Evolutionary conservation across 768 basidiomycete species (phyloP).

Genomic region (Megacollybia marginata): DNA sequence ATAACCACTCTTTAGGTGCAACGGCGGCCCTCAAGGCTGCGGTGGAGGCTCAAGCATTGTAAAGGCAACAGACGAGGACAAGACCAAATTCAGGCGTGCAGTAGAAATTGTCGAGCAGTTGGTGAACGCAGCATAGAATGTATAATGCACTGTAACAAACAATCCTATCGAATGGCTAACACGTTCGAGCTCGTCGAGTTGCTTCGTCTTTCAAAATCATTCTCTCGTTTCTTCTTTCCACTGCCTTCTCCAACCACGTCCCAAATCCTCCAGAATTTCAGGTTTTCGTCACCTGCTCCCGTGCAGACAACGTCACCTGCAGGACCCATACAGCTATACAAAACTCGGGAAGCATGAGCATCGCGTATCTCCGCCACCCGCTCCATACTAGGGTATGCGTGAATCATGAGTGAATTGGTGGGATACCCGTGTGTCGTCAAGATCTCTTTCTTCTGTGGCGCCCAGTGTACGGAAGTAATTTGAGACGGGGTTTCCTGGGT

Average conservation of each 20-base stretch:
- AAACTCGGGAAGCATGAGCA: constrained; percentile 87
- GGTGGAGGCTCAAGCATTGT: constrained; percentile 33
- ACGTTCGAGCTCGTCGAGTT: constrained; percentile 46
- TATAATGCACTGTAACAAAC: background rate
- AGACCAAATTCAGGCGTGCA: constrained; percentile 60
- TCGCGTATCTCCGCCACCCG: constrained; percentile 81
- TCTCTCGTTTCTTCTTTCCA: constrained; percentile 45
- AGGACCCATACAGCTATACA: constrained; percentile 81
- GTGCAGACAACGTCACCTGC: constrained; percentile 90
- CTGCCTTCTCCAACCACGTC: constrained; percentile 39
- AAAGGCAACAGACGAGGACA: constrained; percentile 52
- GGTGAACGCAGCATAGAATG: constrained; percentile 13
- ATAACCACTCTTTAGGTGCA: background rate
- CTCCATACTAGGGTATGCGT: constrained; percentile 79
- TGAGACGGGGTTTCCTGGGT: constrained; percentile 84
- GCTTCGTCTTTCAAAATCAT: constrained; percentile 27
- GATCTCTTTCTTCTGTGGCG: constrained; percentile 82
- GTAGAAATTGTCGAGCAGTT: constrained; percentile 58
- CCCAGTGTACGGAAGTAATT: constrained; percentile 86
- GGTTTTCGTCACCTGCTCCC: constrained; percentile 89
- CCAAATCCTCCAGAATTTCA: constrained; percentile 95
- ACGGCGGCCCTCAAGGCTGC: constrained; percentile 1
- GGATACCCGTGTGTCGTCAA: constrained; percentile 94
- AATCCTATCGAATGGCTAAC: constrained; percentile 33
- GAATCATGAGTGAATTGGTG: constrained; percentile 74